Evolutionary conservation across 108 stramenopile species (phyloP), one percentile per base, ranked within the genome.

Genomic region (Nitzschia sp.): DNA sequence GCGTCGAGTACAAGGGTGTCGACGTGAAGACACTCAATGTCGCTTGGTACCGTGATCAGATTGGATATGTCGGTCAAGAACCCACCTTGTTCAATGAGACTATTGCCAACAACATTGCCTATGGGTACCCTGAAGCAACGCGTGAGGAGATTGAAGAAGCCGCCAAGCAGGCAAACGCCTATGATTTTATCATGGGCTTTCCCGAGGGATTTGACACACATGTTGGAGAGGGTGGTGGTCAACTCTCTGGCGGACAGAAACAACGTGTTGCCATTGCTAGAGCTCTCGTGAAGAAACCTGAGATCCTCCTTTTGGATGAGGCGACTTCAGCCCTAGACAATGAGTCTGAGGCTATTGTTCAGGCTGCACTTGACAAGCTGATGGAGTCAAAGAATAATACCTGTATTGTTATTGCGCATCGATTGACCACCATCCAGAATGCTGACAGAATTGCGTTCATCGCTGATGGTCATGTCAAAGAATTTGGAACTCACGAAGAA

Each of bases 21-120:
- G 82, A 96, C 56, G 59, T 99, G 37, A 80, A 73, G 34, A 61
- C 76, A 0, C 41, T 96, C 2, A 91, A 95, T 68, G 59, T 91
- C 7, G 52, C 63, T 7, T 95, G 88, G 87, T 86, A 95, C 42
- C 71, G 97, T 20, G 77, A 77, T 60, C 84, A 91, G 58, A 86
- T 99, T 34, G 89, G 95, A 39, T 83, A 91, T 25, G 98, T 99
- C 6, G 65, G 77, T 22, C 98, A 99, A 76, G 97, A 97, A 62
- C 97, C 97, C 14, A 82, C 76, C 1, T 87, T 99, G 10, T 99
- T 98, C 59, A 71, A 85, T 5, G 84, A 85, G 25, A 90, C 83
- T 22, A 90, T 98, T 60, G 86, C 76, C 25, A 86, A 92, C 44
- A 99, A 99, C 70, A 97, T 99, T 64, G 66, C 78, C 8, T 90